Conservation (phyloP, 2,329 filamentous ascomycete species). For the Cladosporium sp. region DNA sequence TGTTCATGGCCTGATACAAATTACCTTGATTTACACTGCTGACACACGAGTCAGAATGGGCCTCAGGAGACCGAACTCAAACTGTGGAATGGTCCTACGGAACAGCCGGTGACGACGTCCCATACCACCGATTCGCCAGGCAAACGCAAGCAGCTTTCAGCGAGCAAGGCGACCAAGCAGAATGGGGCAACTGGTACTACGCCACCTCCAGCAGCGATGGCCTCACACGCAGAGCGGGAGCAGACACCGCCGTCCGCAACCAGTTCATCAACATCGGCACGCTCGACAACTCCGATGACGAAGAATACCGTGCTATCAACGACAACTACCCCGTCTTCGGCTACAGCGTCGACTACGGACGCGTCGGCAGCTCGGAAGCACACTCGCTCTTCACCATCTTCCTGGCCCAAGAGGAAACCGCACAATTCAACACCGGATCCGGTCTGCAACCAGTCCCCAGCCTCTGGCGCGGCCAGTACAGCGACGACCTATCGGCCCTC, state of each 20-base stretch:
- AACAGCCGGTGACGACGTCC: constrained; percentile 36
- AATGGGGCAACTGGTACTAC: constrained; percentile 53
- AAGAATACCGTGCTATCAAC: constrained; percentile 48
- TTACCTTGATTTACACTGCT: constrained; percentile 5
- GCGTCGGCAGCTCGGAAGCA: constrained; percentile 34
- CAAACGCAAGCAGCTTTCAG: constrained; percentile 46
- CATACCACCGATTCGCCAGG: constrained; percentile 57
- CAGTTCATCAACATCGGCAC: constrained; percentile 42
- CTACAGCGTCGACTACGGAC: constrained; percentile 46
- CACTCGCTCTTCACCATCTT: constrained; percentile 49
- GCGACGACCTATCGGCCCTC: constrained; percentile 41
- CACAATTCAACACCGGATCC: constrained; percentile 46
- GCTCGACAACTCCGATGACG: constrained; percentile 45
- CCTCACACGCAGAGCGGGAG: constrained; percentile 46
- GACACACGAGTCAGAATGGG: constrained; percentile 56
- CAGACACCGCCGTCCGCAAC: constrained; percentile 43
- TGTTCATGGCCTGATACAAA: constrained; percentile 22
- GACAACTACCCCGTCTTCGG: constrained; percentile 51
- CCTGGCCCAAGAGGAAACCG: constrained; percentile 45
- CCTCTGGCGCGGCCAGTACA: constrained; percentile 49
- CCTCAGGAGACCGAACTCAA: constrained; percentile 56
- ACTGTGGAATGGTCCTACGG: constrained; percentile 61
- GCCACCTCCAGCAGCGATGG: constrained; percentile 40
- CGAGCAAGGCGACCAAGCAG: constrained; percentile 45
- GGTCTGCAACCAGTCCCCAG: constrained; percentile 39